Evolutionary conservation across 345 rosid species (phyloP).

Genomic region (Eutrema heterophyllum): DNA sequence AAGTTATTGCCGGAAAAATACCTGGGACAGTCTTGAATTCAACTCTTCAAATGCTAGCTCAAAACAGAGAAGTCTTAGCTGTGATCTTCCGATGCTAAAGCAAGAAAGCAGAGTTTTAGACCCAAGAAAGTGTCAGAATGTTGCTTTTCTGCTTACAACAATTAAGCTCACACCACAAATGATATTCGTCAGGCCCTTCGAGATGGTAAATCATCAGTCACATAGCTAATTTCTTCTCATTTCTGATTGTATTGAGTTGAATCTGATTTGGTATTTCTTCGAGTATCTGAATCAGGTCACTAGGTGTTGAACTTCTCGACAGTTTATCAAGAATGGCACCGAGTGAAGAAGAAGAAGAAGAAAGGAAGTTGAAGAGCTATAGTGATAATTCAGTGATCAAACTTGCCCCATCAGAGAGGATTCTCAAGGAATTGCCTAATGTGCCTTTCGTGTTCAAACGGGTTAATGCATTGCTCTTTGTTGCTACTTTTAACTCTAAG

Average conservation of each 20-base stretch:
- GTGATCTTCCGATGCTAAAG: slow-evolving; percentile 33
- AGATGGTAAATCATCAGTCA: slow-evolving; percentile 52
- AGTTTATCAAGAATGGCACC: slow-evolving; percentile 80
- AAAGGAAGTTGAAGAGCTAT: slow-evolving; percentile 61
- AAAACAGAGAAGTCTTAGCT: slow-evolving; percentile 37
- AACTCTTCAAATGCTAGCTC: slow-evolving; percentile 54
- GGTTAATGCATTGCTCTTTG: slow-evolving; percentile 22
- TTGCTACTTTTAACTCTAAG: slow-evolving; percentile 11
- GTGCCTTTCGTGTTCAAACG: slow-evolving; percentile 27
- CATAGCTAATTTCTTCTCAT: background rate
- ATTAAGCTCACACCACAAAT: slow-evolving; percentile 65
- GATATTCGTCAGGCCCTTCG: slow-evolving; percentile 72
- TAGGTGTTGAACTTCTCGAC: slow-evolving; percentile 89
- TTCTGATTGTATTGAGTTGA: background rate
- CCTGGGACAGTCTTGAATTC: slow-evolving; percentile 84
- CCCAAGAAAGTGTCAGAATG: slow-evolving; percentile 71
- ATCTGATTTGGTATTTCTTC: background rate
- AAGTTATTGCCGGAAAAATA: slow-evolving; percentile 78
- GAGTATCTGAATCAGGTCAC: slow-evolving; percentile 48
- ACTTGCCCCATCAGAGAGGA: slow-evolving; percentile 27
- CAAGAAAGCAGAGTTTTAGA: slow-evolving; percentile 74
- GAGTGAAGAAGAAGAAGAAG: slow-evolving; percentile 86
- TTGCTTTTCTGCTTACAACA: slow-evolving; percentile 71
- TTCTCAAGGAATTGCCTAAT: slow-evolving; percentile 27
- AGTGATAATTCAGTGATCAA: slow-evolving; percentile 59